phyloP scores from a whole-genome alignment of 805 yeast species.

The Wickerhamiella occidentalis region DNA sequence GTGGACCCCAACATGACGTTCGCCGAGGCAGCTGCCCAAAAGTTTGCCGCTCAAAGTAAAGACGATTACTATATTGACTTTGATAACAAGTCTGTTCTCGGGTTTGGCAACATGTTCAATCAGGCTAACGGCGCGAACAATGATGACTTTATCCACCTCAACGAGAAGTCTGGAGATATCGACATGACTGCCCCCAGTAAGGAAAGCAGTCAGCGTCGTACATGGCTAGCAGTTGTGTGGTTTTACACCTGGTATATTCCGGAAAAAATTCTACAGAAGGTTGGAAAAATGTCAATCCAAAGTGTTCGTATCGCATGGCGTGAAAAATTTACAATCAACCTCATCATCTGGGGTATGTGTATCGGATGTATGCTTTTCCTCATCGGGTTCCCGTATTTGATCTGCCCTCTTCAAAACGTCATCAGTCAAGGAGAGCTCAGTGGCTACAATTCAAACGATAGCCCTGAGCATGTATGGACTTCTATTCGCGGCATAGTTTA shows the following conservation, averaged over 20 bases:
- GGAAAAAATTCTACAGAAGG: conserved; percentile 24
- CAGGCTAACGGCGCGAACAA: conserved; percentile 20
- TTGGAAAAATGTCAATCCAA: conserved; percentile 27
- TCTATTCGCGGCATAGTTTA: conserved; percentile 32
- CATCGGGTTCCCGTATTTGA: conserved; percentile 31
- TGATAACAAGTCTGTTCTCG: conserved; percentile 26
- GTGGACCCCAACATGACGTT: conserved; percentile 30
- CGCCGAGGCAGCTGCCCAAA: conserved; percentile 27
- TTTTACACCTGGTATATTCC: conserved; percentile 33
- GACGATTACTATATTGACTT: conserved; percentile 27
- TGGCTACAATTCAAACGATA: conserved; percentile 22
- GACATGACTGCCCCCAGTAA: conserved; percentile 23
- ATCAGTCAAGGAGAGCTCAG: conserved; percentile 26
- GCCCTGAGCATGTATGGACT: conserved; percentile 27
- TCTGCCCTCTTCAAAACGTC: conserved; percentile 33
- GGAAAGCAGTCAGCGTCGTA: conserved; percentile 24
- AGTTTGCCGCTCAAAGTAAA: conserved; percentile 22
- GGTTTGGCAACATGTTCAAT: conserved; percentile 29
- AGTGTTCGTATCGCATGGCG: conserved; percentile 34
- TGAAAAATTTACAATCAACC: conserved; percentile 33
- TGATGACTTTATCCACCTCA: conserved; percentile 23
- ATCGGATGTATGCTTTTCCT: conserved; percentile 25
- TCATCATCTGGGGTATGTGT: conserved; percentile 33
- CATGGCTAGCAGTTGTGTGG: conserved; percentile 32
- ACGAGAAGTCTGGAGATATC: conserved; percentile 26